Percentiles rank a stretch among this genome's conserved stretches.
Conservation (phyloP, 345 rosid genomes). For the Dimocarpus longan region DNA sequence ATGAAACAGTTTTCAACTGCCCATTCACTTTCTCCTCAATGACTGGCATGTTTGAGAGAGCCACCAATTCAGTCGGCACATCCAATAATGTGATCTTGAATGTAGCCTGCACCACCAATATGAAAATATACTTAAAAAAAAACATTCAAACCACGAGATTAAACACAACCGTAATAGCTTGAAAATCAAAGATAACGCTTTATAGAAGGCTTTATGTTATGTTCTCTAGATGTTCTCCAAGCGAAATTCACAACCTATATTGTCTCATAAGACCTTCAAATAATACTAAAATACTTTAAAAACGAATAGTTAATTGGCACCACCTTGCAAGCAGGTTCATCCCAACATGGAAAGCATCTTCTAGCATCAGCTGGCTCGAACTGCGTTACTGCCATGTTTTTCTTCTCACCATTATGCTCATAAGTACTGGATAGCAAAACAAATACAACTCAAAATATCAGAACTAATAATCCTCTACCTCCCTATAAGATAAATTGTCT, state of each 20-base stretch:
- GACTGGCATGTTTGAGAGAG: conserved; percentile 93
- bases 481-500: neutral
- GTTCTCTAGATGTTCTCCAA: neutral
- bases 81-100: conserved; percentile 88
- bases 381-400: conserved; percentile 97
- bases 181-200: neutral
- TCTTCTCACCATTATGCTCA: conserved; percentile 82
- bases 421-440: conserved; percentile 53
- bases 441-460: neutral
- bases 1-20: conserved; percentile 57
- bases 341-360: conserved; percentile 98
- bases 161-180: neutral
- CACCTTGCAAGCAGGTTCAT: conserved; percentile 97
- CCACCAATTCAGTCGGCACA: conserved; percentile 78
- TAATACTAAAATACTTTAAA: neutral
- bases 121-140: neutral
- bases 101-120: conserved; percentile 63
- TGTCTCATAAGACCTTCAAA: neutral
- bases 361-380: conserved; percentile 98
- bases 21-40: conserved; percentile 74
- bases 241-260: neutral
- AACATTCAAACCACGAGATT: neutral
- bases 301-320: neutral
- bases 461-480: neutral
- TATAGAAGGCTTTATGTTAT: no score